A percentile compares a stretch with the other conserved stretches of the same genome.
Evolutionary conservation across 2,329 filamentous ascomycete species (phyloP).

Genomic region (Trichoderma pleuroti): DNA sequence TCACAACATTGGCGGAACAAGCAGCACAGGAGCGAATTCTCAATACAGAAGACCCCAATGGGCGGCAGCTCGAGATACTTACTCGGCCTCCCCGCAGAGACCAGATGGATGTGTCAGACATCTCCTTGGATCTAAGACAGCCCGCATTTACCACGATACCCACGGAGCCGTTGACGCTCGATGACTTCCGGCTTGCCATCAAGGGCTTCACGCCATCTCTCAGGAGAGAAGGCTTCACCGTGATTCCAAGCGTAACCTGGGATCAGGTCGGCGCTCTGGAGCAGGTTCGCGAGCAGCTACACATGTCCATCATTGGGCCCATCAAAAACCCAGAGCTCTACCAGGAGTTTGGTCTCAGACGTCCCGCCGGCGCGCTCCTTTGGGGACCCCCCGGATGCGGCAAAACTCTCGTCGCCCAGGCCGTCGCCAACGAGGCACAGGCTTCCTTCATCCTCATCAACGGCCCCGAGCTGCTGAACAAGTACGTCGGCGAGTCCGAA

Average conservation of each 20-base stretch:
- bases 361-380: slow-evolving; percentile 82
- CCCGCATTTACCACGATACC: slow-evolving; percentile 10
- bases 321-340: slow-evolving; percentile 81
- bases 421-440: slow-evolving; percentile 89
- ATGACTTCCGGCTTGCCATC: slow-evolving; percentile 71
- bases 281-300: slow-evolving; percentile 74
- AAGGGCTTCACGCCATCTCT: slow-evolving; percentile 60
- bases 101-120: slow-evolving; percentile 14
- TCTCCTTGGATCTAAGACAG: slow-evolving; percentile 10
- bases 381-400: slow-evolving; percentile 97
- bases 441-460: slow-evolving; percentile 99
- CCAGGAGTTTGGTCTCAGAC: slow-evolving; percentile 70
- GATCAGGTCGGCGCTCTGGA: slow-evolving; percentile 82
- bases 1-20: slow-evolving; percentile 47
- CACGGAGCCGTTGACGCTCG: slow-evolving; percentile 23
- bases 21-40: slow-evolving; percentile 34
- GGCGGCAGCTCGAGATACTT: slow-evolving; percentile 3
- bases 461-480: slow-evolving; percentile 92
- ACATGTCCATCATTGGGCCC: slow-evolving; percentile 82
- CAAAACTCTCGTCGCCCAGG: slow-evolving; percentile 94
- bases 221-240: slow-evolving; percentile 88
- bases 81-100: slow-evolving; percentile 13
- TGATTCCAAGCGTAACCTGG: slow-evolving; percentile 92
- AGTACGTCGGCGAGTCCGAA: slow-evolving; percentile 96
- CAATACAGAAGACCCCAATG: slow-evolving; percentile 29